These are phyloP conservation scores for Ogataea glucozyma DNA, from an alignment of 805 yeast species.

Conservation along the genomic window DNA sequence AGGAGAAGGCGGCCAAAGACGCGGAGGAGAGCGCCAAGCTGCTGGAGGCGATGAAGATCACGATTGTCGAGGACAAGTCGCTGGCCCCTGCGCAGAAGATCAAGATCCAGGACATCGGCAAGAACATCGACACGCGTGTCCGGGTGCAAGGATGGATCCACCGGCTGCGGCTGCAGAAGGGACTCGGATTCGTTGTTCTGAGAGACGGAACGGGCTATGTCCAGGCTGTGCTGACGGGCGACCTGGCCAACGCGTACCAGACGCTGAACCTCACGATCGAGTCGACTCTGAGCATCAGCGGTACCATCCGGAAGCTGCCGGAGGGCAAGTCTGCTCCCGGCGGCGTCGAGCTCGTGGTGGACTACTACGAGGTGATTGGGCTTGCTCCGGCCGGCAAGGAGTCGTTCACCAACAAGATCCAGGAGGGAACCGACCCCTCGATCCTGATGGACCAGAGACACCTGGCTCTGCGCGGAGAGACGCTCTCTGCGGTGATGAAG, in stretches of 20 bases:
- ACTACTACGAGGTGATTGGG: slow-evolving; percentile 85
- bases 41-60: slow-evolving; percentile 77
- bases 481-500: slow-evolving; percentile 87
- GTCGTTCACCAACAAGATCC: slow-evolving; percentile 90
- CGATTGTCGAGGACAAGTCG: slow-evolving; percentile 69
- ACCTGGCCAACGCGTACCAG: slow-evolving; percentile 85
- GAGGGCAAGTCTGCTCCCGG: slow-evolving; percentile 98
- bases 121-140: slow-evolving; percentile 65
- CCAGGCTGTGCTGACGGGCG: slow-evolving; percentile 87
- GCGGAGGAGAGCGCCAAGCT: slow-evolving; percentile 74
- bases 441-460: slow-evolving; percentile 93
- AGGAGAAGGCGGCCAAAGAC: slow-evolving; percentile 52
- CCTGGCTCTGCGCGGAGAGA: slow-evolving; percentile 93
- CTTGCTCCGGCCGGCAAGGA: slow-evolving; percentile 97
- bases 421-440: slow-evolving; percentile 92
- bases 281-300: slow-evolving; percentile 77
- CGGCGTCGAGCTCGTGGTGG: slow-evolving; percentile 90
- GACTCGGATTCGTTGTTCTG: slow-evolving; percentile 82
- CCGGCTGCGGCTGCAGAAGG: slow-evolving; percentile 90
- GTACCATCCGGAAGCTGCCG: slow-evolving; percentile 80
- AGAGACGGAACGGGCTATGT: slow-evolving; percentile 94
- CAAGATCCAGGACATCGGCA: slow-evolving; percentile 60
- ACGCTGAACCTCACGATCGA: slow-evolving; percentile 87
- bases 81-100: slow-evolving; percentile 68
- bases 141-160: slow-evolving; percentile 93